Evolutionary conservation across 257 asterid genomes (phyloP), one percentile per base, ranked within the genome.

Genomic region (Przewalskia tangutica): DNA sequence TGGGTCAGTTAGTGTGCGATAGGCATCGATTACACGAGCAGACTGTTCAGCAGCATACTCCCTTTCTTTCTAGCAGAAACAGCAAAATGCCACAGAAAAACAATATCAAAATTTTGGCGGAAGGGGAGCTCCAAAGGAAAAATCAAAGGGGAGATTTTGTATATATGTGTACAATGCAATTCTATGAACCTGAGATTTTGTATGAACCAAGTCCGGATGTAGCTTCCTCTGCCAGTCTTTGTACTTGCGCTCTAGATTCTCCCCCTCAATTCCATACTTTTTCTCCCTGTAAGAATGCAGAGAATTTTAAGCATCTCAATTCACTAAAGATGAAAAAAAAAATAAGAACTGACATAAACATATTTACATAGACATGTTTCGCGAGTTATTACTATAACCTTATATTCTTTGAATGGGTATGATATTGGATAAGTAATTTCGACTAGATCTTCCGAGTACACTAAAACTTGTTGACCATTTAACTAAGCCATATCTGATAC

Each of bases 171-270:
- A 27, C 32, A 27, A 46, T 6, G 12, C 12, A 10, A 46, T 71
- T 11, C 9, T 44, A 46, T 71, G 42, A 85, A 94, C 99, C 95
- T 90, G 86, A 12, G 99, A 87, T 89, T 93, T 96, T 0, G 99
- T 89, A 84, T 94, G 98, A 85, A 96, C 98, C 46, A 94, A 89
- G 87, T 96, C 99, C 34, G 98, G 99, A 89, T 96, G 99, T 84
- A 96, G 93, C 89, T 93, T 96, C 92, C 91, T 96, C 88, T 94
- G 99, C 98, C 99, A 96, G 81, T 92, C 89, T 87, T 96, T 96
- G 85, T 96, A 96, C 86, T 85, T 91, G 77, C 92, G 92, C 85
- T 90, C 98, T 76, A 96, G 86, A 83, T 85, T 91, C 20, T 84
- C 90, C 79, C 84, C 93, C 81, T 89, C 89, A 55, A 92, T 59